These are phyloP conservation scores for Trypanosoma lewisi DNA, from an alignment of 208 protist genomes.

Conservation along the genomic window DNA sequence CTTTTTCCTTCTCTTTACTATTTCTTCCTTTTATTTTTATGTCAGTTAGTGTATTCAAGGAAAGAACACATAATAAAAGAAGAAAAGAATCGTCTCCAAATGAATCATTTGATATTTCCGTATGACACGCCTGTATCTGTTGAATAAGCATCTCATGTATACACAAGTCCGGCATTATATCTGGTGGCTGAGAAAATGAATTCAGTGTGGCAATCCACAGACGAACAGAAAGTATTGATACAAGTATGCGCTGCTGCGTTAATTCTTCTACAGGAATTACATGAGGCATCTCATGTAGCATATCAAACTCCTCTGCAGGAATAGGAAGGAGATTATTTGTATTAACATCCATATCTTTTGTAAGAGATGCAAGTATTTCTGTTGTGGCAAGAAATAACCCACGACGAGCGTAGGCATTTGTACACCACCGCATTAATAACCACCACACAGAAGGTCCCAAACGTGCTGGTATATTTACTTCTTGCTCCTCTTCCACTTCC, in stretches of 20 bases:
- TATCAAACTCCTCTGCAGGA: slow-evolving; percentile 28
- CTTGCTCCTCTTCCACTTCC: neutral
- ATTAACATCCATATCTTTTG: neutral
- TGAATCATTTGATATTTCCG: neutral
- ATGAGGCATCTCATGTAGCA: neutral
- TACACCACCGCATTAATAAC: slow-evolving; percentile 54
- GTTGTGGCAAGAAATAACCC: slow-evolving; percentile 34
- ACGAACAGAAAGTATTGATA: slow-evolving; percentile 19
- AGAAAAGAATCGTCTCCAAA: slow-evolving; percentile 64
- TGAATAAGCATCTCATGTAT: slow-evolving; percentile 5
- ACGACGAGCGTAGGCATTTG: slow-evolving; percentile 22
- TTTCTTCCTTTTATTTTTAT: neutral
- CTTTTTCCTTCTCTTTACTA: neutral
- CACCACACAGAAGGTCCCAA: slow-evolving; percentile 6
- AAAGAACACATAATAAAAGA: slow-evolving; percentile 34
- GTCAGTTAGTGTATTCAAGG: slow-evolving; percentile 19
- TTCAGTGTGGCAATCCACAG: slow-evolving; percentile 21
- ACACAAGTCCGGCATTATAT: neutral
- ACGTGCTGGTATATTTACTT: neutral
- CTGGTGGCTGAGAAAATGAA: neutral
- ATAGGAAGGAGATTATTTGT: slow-evolving; percentile 16
- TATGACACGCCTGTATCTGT: slow-evolving; percentile 15
- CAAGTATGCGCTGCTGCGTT: neutral
- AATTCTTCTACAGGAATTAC: slow-evolving; percentile 3
- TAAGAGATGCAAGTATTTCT: slow-evolving; percentile 20